These are phyloP conservation scores for Fusarium miscanthi DNA, from an alignment of 2,329 filamentous ascomycete species.

Conservation along the genomic window DNA sequence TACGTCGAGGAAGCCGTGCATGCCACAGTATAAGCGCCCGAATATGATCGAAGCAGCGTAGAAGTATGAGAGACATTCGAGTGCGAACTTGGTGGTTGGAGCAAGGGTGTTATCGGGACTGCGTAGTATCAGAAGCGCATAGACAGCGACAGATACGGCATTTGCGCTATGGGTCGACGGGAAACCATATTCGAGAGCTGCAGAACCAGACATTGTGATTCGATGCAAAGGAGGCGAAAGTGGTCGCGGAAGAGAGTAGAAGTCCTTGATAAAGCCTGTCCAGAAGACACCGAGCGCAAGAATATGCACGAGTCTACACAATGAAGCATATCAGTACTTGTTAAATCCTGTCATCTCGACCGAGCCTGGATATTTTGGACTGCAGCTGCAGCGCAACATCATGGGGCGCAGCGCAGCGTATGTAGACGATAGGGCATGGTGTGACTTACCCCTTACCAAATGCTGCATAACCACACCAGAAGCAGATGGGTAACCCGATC, in stretches of 20 bases:
- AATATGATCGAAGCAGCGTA: conserved; percentile 92
- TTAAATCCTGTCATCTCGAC: not conserved
- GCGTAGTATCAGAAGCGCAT: conserved; percentile 78
- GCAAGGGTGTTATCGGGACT: conserved; percentile 72
- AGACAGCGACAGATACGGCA: conserved; percentile 92
- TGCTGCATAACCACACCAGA: conserved; percentile 92
- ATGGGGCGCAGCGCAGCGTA: conserved; percentile 25
- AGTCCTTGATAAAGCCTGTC: conserved; percentile 93
- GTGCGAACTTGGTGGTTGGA: conserved; percentile 66
- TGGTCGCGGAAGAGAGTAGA: conserved; percentile 90
- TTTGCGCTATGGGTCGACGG: conserved; percentile 98
- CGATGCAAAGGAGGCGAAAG: conserved; percentile 91
- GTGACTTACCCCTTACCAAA: conserved; percentile 84
- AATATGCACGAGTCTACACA: conserved; percentile 74
- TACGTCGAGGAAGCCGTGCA: conserved; percentile 97
- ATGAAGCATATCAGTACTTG: conserved; percentile 33
- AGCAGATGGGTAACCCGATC: conserved; percentile 91
- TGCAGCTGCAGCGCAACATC: not conserved
- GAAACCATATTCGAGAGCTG: conserved; percentile 95
- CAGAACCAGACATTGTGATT: conserved; percentile 97
- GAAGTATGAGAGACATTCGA: conserved; percentile 80
- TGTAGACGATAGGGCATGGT: not conserved
- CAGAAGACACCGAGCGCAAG: conserved; percentile 84
- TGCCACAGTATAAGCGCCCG: conserved; percentile 94
- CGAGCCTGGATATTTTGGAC: not conserved